Evolutionary conservation across 2,329 filamentous ascomycete genomes (phyloP), one percentile per base, ranked within the genome.

Genomic region (Epichloe sibirici): DNA sequence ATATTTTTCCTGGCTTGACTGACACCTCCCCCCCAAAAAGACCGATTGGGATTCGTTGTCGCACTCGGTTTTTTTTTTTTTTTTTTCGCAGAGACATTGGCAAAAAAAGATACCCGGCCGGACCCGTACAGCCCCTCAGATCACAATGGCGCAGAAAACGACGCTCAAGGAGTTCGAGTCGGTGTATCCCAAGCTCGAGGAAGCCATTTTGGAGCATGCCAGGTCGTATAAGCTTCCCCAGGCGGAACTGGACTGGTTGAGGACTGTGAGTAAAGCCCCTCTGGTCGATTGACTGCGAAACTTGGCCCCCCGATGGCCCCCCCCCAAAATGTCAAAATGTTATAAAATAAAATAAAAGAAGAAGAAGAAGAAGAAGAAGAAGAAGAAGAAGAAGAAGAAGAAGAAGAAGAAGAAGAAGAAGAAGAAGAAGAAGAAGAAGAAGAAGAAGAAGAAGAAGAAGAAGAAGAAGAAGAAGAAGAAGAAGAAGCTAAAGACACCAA

Each of bases 151-250:
- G 43, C 72, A 93, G 76, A 82, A 83, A 60, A 85, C 85, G 49
- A 90, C 85, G 48, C 82, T 90, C 54, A 76, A 86, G 64, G 85
- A 95, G 64, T 98, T 98, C 69, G 90, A 97, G 78, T 76, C 82
- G 45, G 80, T 96, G 67, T 97, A 90, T 74, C 88, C 89, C 52
- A 85, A 85, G 70, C 81, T 98, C 59, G 82, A 90, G 64, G 79
- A 88, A 67, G 88, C 90, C 64, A 75, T 98, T 53, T 77, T 90
- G 60, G 82, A 82, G 57, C 83, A 93, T 73, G 86, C 85, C 60
- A 79, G 82, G 67, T 76, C 81, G 63, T 95, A 94, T 76, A 90
- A 90, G 56, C 76, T 96, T 34, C 90, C 93, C 51, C 71, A 85
- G 60, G 79, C 86, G 69, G 86, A 90, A 56, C 72, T 91, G 55